Evolutionary conservation across 163 green algal species (phyloP).

Genomic region (Prototheca cutis): DNA sequence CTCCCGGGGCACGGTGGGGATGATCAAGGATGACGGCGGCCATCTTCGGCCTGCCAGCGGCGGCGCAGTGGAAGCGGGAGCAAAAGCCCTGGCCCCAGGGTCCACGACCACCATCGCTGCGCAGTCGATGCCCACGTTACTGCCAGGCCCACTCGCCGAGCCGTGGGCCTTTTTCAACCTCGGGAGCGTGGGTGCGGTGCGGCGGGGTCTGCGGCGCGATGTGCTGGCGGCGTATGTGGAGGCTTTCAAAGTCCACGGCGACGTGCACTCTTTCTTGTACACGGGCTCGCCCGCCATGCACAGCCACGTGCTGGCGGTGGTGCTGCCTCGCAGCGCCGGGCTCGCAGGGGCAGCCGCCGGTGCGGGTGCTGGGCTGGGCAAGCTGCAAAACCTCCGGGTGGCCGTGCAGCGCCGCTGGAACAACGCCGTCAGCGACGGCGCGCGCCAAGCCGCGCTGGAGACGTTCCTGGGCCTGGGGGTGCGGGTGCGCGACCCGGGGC

Average conservation of each 20-base stretch:
- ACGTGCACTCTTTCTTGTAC: conserved; percentile 93
- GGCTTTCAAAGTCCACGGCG: conserved; percentile 77
- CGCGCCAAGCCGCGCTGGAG: conserved; percentile 44
- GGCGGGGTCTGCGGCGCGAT: conserved; percentile 13
- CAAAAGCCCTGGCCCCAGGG: too few species aligned
- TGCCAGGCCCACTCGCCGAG: too few species aligned
- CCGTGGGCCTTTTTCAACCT: conserved; percentile 29
- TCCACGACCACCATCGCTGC: too few species aligned
- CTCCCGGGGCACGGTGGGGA: too few species aligned
- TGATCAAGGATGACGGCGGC: too few species aligned
- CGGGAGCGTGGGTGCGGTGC: conserved; percentile 19
- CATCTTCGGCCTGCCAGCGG: too few species aligned
- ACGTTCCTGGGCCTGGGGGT: conserved; percentile 55
- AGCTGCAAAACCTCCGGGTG: conserved; percentile 56
- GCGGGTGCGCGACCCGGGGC: conserved; percentile 24
- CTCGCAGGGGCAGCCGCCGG: background rate
- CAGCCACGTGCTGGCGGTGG: conserved; percentile 42
- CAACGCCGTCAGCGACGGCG: conserved; percentile 38
- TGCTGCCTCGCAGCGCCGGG: conserved; percentile 17
- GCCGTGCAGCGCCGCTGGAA: conserved; percentile 66
- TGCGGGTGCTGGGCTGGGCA: conserved; percentile 28
- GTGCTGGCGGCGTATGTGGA: conserved; percentile 39
- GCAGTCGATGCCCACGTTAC: background rate
- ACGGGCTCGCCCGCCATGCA: conserved; percentile 80
- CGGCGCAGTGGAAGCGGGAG: too few species aligned